Conservation (phyloP, 2,329 filamentous ascomycete species). For the Clarireedia hainanense region DNA sequence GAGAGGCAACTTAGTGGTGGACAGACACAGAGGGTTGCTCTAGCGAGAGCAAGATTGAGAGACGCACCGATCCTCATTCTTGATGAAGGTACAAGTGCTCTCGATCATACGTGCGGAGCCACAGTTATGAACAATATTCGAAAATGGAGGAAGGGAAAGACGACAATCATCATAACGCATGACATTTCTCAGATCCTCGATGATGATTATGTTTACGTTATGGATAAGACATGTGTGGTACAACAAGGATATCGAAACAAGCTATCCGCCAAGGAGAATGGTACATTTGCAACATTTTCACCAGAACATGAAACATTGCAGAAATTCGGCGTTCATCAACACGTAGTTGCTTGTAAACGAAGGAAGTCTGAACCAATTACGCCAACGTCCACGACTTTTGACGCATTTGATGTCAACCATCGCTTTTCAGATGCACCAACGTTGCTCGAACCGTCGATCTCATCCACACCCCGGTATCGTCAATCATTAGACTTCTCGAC, state of each 20-base stretch:
- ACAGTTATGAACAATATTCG: slow-evolving; percentile 69
- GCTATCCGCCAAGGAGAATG: slow-evolving; percentile 38
- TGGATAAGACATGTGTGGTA: slow-evolving; percentile 61
- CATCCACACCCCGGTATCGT: background rate
- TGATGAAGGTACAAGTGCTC: slow-evolving; percentile 80
- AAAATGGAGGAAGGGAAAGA: slow-evolving; percentile 69
- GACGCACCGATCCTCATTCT: slow-evolving; percentile 76
- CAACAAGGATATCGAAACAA: slow-evolving; percentile 58
- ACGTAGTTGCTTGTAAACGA: background rate
- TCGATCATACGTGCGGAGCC: slow-evolving; percentile 65
- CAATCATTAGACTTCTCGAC: slow-evolving; percentile 1
- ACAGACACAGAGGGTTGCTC: slow-evolving; percentile 71
- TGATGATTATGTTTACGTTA: slow-evolving; percentile 70
- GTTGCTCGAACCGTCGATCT: background rate
- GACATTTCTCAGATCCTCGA: slow-evolving; percentile 69
- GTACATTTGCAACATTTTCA: slow-evolving; percentile 40
- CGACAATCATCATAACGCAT: slow-evolving; percentile 90
- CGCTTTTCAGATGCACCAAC: slow-evolving; percentile 3
- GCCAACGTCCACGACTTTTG: slow-evolving; percentile 5
- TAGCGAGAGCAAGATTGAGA: slow-evolving; percentile 70
- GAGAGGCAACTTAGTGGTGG: slow-evolving; percentile 73
- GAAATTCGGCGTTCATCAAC: background rate
- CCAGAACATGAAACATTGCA: slow-evolving; percentile 13
- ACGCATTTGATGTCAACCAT: background rate
- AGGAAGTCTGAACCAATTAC: slow-evolving; percentile 13